Evolutionary conservation across 2,329 filamentous ascomycete genomes (phyloP).

Genomic region (Hortaea werneckii): DNA sequence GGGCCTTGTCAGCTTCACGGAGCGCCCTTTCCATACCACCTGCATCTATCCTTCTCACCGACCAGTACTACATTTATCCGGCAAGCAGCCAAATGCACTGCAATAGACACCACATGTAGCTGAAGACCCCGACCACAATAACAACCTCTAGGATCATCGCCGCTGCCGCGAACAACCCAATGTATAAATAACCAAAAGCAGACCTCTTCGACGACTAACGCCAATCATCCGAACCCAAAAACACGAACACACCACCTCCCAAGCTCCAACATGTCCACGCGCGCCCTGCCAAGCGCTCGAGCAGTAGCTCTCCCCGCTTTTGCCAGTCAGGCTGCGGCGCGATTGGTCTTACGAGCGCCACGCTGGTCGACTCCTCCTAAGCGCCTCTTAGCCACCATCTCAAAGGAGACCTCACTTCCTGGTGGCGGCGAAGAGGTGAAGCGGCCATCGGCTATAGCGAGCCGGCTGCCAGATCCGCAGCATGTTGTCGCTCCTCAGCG

Average conservation of each 20-base stretch:
- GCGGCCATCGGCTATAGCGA: constrained; percentile 7
- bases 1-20: too few species aligned
- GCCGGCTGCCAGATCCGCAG: constrained; percentile 8
- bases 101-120: too few species aligned
- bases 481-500: constrained; percentile 5
- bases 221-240: background rate
- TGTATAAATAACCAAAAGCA: too few species aligned
- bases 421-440: background rate
- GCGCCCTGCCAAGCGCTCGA: background rate
- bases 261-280: background rate
- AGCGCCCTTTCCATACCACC: too few species aligned
- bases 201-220: background rate
- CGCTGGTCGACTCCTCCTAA: background rate
- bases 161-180: too few species aligned
- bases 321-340: background rate
- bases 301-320: background rate
- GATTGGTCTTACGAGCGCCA: background rate
- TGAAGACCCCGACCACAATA: too few species aligned
- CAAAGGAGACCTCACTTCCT: background rate
- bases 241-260: background rate
- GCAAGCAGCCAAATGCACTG: too few species aligned
- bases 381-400: background rate
- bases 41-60: too few species aligned
- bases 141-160: too few species aligned
- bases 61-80: too few species aligned